Base-by-base conservation (phyloP, 306 rosid genomes). In the Quercus variabilis region DNA sequence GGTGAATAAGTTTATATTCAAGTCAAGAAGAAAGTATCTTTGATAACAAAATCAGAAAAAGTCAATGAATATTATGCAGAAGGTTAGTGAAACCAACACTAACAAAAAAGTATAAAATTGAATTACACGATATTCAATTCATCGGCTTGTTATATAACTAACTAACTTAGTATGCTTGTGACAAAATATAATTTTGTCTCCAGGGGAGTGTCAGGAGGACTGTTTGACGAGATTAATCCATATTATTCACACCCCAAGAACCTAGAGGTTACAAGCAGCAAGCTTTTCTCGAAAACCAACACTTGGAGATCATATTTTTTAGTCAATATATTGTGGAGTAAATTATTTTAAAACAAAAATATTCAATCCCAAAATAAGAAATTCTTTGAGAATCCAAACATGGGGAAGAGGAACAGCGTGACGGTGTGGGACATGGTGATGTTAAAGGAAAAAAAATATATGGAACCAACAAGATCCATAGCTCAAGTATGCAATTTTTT, bases 361-460 rank as follows among this genome's bases (percentile, higher is more conserved):
- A 67, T 35, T 10, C 51, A 55, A 21, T 69, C 60, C 69, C 64
- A 54, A 30, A 28, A 58, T 11, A 69, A 23, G 6, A 28, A 33
- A 21, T 11, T 55, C 18, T 21, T 21, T 43, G 15, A 78, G 30
- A 78, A 55, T 38, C 69, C 58, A 69, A 23, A 68, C 56, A 76
- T 17, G 43, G 74, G 14, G 49, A 35, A 17, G 26, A 49, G 33
- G 25, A 77, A 55, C 38, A 4, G 30, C 69, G 56, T 55, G n/a
- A n/a, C 59, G 54, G 79, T 63, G 26, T 46, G 73, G 73, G 63
- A 76, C 60, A 64, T 23, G 11, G 4, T 15, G 81, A 51, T 78
- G 46, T 68, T 68, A 1, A 17, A 3, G 5, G 19, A 26, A 67
- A 21, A 68, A 2, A 55, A 21, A 52, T 1, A 30, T 5, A 18